Base-by-base conservation (phyloP, 2,329 filamentous ascomycete genomes). In the Trichoderma koningii region DNA sequence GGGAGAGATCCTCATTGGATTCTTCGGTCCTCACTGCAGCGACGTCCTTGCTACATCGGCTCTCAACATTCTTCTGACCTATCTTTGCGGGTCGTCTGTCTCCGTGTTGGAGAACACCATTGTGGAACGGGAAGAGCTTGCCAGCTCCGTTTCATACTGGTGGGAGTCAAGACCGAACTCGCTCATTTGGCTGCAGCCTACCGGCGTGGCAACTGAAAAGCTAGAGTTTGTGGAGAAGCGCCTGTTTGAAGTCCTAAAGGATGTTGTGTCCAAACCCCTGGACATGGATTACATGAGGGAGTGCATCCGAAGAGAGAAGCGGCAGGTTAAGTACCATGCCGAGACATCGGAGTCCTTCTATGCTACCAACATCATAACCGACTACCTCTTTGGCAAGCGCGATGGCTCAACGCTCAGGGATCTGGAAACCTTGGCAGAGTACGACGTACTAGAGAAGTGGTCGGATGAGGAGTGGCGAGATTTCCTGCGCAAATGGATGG, bases 241-340 rank as follows among this genome's bases (percentile, higher is more conserved):
- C 42, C 86, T 99, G 53, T 90, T 96, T 67, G 87, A 93, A 65
- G 82, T 99, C 10, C 83, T 99, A 30, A 87, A 88, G 67, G 91
- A 96, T 60, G 91, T 94, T 14, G 89, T 90, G 34, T 85, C 85
- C 0, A 92, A 92, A 68, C 88, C 91, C 2, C 80, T 99, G 3
- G 92, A 99, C 70, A 92, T 98, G 89, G 83, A 84, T 1, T 99
- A 99, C 74, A 85, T 99, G 79, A 85, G 86, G 53, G 93, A 97
- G 70, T 97, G 93, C 75, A 87, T 99, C 55, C 86, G 86, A 70
- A 86, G 93, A 64, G 91, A 95, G 75, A 87, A 87, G 68, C 87
- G 93, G 53, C 91, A 93, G 72, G 85, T 92, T 72, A 93, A 93
- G 74, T 94, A 91, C 70, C 86, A 89, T 50, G 91, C 92, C 0